Base-by-base conservation (phyloP, 2,329 filamentous ascomycete genomes). In the Cladosporium halotolerans region DNA sequence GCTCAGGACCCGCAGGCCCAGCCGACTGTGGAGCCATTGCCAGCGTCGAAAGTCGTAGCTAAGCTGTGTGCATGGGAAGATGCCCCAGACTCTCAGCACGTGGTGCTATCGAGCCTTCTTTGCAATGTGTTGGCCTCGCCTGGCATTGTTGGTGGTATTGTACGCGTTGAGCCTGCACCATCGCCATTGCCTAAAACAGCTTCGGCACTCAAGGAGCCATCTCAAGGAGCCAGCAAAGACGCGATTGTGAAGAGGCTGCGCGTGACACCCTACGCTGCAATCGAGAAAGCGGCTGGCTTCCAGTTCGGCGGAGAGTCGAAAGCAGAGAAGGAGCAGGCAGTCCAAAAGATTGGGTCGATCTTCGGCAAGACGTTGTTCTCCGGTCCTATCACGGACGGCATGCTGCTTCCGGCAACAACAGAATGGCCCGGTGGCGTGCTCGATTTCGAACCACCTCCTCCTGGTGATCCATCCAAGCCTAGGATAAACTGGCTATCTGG, bases 221-320 rank as follows among this genome's bases (percentile, higher is more conserved):
- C 60, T 39, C 63, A 65, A 53, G 57, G 62, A 63, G 72, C 57
- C 45, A 63, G 66, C 48, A 76, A 74, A 56, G 73, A 76, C 32
- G 60, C 66, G 4, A 68, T 72, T n/a, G 74, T 89, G 4, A 81
- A 82, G 69, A 75, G 81, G 4, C 72, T 97, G 54, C 91, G 88
- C 61, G 75, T 99, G 2, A 88, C 86, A 53, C 93, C 93, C 0
- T 97, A 96, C 63, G 78, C 82, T 3, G 73, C 78, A 1, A 70
- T 74, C 45, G 71, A 77, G 38, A 79, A 77, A 40, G 45, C 58
- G 34, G 79, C 85, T 43, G 86, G 85, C 0, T 76, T 96, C 18
- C 89, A 84, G 62, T 95, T 97, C 65, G 92, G 92, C 4, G 89
- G 90, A 11, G 89, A 96, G 62, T 88, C 89, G 0, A 88, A 89